Percentiles rank a stretch among this genome's conserved stretches.
Evolutionary conservation across 23 red algal species (phyloP).

Genomic region (Chondrus crispus): DNA sequence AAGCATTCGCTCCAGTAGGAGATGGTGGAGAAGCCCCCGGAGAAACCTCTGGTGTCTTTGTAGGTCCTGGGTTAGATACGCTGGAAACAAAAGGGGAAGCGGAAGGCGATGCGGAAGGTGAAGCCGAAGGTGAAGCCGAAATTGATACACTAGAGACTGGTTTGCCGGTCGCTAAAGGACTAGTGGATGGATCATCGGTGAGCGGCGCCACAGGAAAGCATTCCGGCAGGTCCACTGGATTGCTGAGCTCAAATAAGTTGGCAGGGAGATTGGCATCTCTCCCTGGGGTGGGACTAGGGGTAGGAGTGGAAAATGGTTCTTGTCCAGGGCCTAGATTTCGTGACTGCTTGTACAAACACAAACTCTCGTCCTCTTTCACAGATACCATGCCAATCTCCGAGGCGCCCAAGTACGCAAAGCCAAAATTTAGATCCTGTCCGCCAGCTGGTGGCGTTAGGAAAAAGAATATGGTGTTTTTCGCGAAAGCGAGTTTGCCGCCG

Average conservation of each 20-base stretch:
- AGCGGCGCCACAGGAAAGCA: constrained; percentile 8
- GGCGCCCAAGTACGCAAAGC: constrained; percentile 25
- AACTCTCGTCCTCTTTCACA: constrained; percentile 12
- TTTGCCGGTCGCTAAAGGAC: background rate
- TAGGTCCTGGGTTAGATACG: background rate
- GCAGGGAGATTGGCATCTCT: background rate
- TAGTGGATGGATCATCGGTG: background rate
- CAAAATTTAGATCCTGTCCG: constrained; percentile 33
- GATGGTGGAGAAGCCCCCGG: background rate
- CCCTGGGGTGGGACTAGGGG: constrained; percentile 15
- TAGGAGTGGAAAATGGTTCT: constrained; percentile 5
- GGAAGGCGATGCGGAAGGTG: background rate
- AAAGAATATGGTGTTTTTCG: constrained; percentile 20
- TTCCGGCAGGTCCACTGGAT: background rate
- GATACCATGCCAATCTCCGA: constrained; percentile 45
- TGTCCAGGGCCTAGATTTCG: constrained; percentile 36
- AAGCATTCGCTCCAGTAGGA: background rate
- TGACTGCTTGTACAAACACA: constrained; percentile 63
- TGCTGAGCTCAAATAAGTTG: background rate
- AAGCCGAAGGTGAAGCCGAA: background rate
- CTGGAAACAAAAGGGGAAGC: background rate
- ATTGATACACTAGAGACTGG: background rate
- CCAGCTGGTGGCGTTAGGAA: constrained; percentile 14
- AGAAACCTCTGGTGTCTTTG: background rate
- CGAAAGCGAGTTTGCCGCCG: constrained; percentile 2